Evolutionary conservation across 164 flowering plant genomes (phyloP).

Genomic region (Chimonanthus praecox): DNA sequence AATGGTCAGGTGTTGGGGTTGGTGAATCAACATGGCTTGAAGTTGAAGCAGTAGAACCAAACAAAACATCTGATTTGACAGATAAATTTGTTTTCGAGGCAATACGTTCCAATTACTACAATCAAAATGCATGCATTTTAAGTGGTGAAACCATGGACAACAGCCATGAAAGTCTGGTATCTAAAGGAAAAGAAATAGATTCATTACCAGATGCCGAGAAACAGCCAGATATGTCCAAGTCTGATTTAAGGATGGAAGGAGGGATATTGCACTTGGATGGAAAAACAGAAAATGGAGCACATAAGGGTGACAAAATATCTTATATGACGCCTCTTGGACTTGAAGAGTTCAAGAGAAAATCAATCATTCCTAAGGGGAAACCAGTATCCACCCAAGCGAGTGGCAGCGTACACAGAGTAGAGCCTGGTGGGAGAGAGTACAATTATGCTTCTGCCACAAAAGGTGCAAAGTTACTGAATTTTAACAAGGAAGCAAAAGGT

Average conservation of each 20-base stretch:
- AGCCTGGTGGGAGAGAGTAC: constrained; percentile 82
- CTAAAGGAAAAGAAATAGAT: constrained; percentile 15
- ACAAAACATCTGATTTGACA: constrained; percentile 12
- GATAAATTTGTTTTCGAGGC: constrained; percentile 12
- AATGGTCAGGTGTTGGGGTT: constrained; percentile 27
- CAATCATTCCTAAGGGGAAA: constrained; percentile 48
- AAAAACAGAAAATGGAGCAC: constrained; percentile 28
- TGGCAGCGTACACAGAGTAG: constrained; percentile 59
- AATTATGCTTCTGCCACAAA: constrained; percentile 91
- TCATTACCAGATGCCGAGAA: constrained; percentile 13
- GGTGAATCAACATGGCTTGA: constrained; percentile 34
- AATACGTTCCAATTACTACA: constrained; percentile 14
- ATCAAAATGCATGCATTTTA: constrained; percentile 12
- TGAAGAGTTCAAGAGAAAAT: constrained; percentile 85
- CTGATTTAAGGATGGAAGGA: not conserved
- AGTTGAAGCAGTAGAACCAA: constrained; percentile 16
- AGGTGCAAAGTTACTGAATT: constrained; percentile 90
- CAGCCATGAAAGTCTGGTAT: constrained; percentile 4
- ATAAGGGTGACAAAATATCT: constrained; percentile 38
- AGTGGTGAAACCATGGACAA: constrained; percentile 13
- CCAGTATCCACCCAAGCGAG: constrained; percentile 41
- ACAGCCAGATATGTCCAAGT: constrained; percentile 20
- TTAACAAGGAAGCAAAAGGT: constrained; percentile 91
- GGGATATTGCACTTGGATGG: not conserved
- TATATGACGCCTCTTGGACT: constrained; percentile 59